Evolutionary conservation across 2,329 filamentous ascomycete genomes (phyloP), one percentile per base, ranked within the genome.

Genomic region (Waltergamsia citrina): DNA sequence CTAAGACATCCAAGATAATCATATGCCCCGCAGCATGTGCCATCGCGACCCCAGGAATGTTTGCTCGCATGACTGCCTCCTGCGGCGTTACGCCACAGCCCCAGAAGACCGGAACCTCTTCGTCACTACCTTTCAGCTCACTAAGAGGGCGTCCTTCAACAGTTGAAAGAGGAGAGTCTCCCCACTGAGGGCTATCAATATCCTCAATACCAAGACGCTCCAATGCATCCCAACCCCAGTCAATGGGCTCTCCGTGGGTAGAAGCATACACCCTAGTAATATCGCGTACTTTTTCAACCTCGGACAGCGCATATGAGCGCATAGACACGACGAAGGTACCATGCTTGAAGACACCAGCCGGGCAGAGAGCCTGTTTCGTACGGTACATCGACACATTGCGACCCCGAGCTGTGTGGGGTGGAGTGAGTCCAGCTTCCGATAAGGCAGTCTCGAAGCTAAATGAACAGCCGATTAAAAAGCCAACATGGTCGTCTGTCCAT

Each of bases 51-150:
- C 77, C 77, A 29, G 69, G 45, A 29, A 78, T 45, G 7, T 50
- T 54, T 5, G 73, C 71, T 37, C 58, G 60, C 62, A 77, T 68
- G 2, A 81, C 71, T 11, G 74, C 75, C 46, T 78, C 69, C 46
- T 81, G 76, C 2, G 78, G 75, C 24, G 77, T 81, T 9, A 81
- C 75, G 22, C 76, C 76, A 46, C 76, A 81, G 0, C 72, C 77
- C 74, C 76, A 73, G 41, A 76, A 76, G 4, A 75, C 65, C 0
- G 71, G 71, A 19, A 77, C 58, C 18, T 65, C 57, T 3, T 43
- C 47, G 2, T 65, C 57, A 11, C 60, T 54, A 15, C 53, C 52
- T 11, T 51, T 52, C 11, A 49, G 43, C 2, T 49, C 36, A 10
- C 52, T 40, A 17, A 59, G 40, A 17, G 51, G 51, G 33, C 51